phyloP scores from a whole-genome alignment of 441 rosid genomes.

The Codiaeum variegatum region DNA sequence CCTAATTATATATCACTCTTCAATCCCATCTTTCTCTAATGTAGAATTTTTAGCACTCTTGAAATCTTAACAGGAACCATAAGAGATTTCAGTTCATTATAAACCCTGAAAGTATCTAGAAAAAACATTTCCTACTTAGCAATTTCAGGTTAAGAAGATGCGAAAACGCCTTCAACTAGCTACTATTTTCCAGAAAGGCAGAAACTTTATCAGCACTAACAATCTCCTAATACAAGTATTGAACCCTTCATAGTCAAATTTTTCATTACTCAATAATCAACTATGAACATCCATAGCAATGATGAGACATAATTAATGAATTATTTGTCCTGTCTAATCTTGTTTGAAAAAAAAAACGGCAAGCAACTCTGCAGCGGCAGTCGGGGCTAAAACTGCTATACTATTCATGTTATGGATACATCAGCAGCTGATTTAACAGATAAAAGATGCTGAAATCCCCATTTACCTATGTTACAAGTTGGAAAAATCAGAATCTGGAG shows the following conservation, averaged over 20 bases:
- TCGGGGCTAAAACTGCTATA: neutral
- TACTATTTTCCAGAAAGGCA: neutral
- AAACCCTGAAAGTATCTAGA: neutral
- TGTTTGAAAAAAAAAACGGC: neutral
- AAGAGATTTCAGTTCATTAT: neutral
- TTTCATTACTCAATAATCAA: neutral
- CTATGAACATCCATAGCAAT: neutral
- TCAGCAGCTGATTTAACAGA: neutral
- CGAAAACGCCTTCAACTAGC: neutral
- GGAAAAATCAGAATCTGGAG: neutral
- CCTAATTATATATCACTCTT: no score
- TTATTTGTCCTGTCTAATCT: constrained; percentile 1
- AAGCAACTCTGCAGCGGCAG: neutral
- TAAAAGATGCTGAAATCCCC: neutral
- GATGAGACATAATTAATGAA: neutral
- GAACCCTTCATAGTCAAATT: neutral
- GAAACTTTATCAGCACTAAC: neutral
- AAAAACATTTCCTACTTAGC: constrained; percentile 11
- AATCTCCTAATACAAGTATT: constrained; percentile 1
- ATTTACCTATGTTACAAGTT: constrained; percentile 1
- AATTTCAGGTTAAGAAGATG: constrained; percentile 2
- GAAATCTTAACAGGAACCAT: no score
- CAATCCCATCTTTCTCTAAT: no score
- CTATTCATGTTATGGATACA: neutral
- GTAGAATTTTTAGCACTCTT: no score